Evolutionary conservation across 305 asterid species (phyloP), one percentile per base, ranked within the genome.

Genomic region (Nicotiana rustica): DNA sequence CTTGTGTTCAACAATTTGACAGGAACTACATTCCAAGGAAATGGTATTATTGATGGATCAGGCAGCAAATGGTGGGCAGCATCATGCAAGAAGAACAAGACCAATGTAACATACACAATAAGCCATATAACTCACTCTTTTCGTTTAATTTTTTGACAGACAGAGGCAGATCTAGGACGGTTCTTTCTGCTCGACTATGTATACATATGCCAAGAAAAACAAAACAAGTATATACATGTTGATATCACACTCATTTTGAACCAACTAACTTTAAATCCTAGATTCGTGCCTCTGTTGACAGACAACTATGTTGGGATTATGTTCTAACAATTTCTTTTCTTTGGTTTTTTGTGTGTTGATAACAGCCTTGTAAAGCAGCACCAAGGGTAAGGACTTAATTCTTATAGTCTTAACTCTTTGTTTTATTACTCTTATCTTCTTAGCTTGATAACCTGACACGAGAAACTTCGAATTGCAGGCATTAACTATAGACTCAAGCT

Each of bases 61-160:
- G 99, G 99, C 83, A 87, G 89, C 85, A 92, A 91, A 87, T 96
- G 99, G 99, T 96, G 98, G 99, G 96, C 90, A 71, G 96, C 96
- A 70, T 96, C 99, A 86, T 96, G 99, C 96, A 94, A 94, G 83
- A 94, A 84, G 91, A 93, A 96, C 86, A 93, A 94, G 77, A 49
- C 97, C 81, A 96, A 96, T 86, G 99, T 95, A 92, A 87, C 19
- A 68, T 73, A 84, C 61, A 60, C 3, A 73, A 59, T 21, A 12
- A 12, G 69, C 55, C 4, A 18, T 64, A 1, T 82, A 68, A 61
- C 59, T 35, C 57, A 35, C 60, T 80, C 33, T 47, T 6, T 17
- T 49, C 15, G 59, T 56, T 61, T 25, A 25, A 25, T 4, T 6
- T 21, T 21, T 73, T 21, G 13, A 0, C n/a, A 0, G 25, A 67